phyloP scores from a whole-genome alignment of 306 rosid genomes.

The Gastrolobium bilobum region DNA sequence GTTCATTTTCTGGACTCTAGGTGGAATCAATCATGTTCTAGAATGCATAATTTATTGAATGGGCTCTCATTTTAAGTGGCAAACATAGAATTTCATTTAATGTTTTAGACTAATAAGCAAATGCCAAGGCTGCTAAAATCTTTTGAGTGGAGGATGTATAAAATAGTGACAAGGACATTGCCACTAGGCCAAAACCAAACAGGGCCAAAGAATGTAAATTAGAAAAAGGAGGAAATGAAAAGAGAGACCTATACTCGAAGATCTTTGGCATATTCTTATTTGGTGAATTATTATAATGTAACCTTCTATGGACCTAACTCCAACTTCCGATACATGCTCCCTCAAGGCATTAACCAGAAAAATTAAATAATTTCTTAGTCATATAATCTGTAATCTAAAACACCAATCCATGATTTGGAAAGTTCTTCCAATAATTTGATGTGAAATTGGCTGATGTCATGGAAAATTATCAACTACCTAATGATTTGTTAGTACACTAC shows the following conservation, averaged over 20 bases:
- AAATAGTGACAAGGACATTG: slow-evolving; percentile 52
- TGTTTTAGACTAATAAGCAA: slow-evolving; percentile 43
- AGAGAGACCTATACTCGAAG: slow-evolving; percentile 25
- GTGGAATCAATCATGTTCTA: slow-evolving; percentile 47
- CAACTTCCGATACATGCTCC: slow-evolving; percentile 42
- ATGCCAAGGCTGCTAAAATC: slow-evolving; percentile 36
- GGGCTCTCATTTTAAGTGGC: slow-evolving; percentile 50
- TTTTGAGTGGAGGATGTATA: slow-evolving; percentile 50
- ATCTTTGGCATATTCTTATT: slow-evolving; percentile 39
- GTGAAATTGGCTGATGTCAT: slow-evolving; percentile 59
- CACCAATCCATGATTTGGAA: slow-evolving; percentile 39
- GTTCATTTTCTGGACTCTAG: slow-evolving; percentile 24
- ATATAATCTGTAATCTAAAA: slow-evolving; percentile 37
- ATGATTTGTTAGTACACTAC: slow-evolving; percentile 35
- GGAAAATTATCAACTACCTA: slow-evolving; percentile 38
- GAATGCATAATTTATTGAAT: slow-evolving; percentile 37
- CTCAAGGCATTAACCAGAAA: slow-evolving; percentile 25
- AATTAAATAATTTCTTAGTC: slow-evolving; percentile 13
- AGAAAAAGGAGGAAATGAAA: background rate
- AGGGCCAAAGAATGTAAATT: slow-evolving; percentile 38
- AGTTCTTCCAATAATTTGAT: slow-evolving; percentile 54
- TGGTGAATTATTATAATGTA: slow-evolving; percentile 31
- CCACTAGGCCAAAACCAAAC: slow-evolving; percentile 46
- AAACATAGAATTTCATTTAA: slow-evolving; percentile 45
- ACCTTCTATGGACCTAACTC: slow-evolving; percentile 53